Evolutionary conservation across 2,329 filamentous ascomycete species (phyloP).

Genomic region (Hypoxylon sp.): DNA sequence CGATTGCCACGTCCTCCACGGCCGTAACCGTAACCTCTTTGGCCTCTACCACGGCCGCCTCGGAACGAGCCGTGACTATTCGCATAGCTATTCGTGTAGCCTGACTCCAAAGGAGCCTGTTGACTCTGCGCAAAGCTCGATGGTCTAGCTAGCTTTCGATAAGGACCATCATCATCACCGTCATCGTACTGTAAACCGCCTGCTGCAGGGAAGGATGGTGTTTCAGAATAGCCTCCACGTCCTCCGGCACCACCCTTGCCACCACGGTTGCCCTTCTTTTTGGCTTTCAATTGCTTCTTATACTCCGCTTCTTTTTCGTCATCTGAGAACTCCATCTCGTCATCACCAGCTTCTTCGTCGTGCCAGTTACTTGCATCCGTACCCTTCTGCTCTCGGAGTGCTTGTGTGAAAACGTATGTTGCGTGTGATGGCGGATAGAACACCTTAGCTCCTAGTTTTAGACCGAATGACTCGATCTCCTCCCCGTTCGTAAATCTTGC

Average conservation of each 20-base stretch:
- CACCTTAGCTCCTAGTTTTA: constrained; percentile 78
- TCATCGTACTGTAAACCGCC: constrained; percentile 77
- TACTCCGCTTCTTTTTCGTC: constrained; percentile 93
- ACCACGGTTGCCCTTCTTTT: constrained; percentile 65
- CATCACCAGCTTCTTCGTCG: constrained; percentile 88
- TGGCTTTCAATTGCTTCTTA: constrained; percentile 78
- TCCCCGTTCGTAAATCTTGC: constrained; percentile 79
- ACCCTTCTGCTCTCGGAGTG: constrained; percentile 83
- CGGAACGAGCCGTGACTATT: constrained; percentile 53
- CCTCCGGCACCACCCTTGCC: constrained; percentile 57
- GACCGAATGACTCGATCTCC: constrained; percentile 76
- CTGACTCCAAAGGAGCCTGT: constrained; percentile 59
- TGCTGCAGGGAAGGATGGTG: constrained; percentile 54
- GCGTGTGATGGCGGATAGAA: constrained; percentile 87
- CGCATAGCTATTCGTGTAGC: constrained; percentile 57
- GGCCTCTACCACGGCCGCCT: constrained; percentile 63
- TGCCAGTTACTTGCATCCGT: constrained; percentile 96
- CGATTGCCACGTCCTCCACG: constrained; percentile 59
- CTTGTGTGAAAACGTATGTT: constrained; percentile 87
- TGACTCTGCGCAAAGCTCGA: constrained; percentile 70
- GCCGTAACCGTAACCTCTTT: constrained; percentile 56
- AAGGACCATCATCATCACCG: constrained; percentile 74
- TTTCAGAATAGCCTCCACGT: constrained; percentile 58
- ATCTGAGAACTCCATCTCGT: constrained; percentile 96
- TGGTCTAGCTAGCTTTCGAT: constrained; percentile 79